phyloP scores from a whole-genome alignment of 129 eudicot genomes.

The Flaveria ramosissima region DNA sequence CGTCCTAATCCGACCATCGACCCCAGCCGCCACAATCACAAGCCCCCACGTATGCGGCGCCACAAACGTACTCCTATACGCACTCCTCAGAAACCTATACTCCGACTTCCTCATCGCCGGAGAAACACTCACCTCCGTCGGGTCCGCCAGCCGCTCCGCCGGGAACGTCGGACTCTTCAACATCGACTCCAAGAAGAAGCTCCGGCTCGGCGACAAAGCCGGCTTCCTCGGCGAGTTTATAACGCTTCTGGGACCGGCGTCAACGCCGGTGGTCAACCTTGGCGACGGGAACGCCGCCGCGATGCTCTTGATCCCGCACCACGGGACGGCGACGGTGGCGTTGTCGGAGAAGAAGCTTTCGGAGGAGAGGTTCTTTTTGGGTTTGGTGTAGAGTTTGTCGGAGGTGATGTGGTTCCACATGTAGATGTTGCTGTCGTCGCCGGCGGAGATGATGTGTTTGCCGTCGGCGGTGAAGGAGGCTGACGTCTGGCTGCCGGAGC shows the following conservation, averaged over 20 bases:
- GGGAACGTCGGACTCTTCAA: conserved; percentile 68
- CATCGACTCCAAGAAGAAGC: conserved; percentile 63
- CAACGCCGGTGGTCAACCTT: background rate
- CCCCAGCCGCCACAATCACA: conserved; percentile 64
- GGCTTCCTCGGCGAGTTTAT: conserved; percentile 39
- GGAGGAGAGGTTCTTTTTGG: conserved; percentile 50
- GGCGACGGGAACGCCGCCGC: conserved; percentile 28
- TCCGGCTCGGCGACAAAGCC: conserved; percentile 44
- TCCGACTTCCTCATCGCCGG: conserved; percentile 34
- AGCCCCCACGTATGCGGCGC: conserved; percentile 68
- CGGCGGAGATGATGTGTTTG: conserved; percentile 74
- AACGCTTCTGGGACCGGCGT: conserved; percentile 25
- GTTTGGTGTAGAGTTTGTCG: conserved; percentile 40
- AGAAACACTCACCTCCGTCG: conserved; percentile 35
- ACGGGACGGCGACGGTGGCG: conserved; percentile 61
- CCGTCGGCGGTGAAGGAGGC: conserved; percentile 75
- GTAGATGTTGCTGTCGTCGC: conserved; percentile 70
- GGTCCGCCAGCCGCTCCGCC: conserved; percentile 60
- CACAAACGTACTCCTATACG: conserved; percentile 25
- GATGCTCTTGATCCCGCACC: conserved; percentile 53
- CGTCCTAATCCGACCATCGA: conserved; percentile 72
- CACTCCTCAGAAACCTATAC: conserved; percentile 16
- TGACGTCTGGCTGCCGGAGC: conserved; percentile 73
- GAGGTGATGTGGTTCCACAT: conserved; percentile 59
- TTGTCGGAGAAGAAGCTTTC: conserved; percentile 60